Evolutionary conservation across 306 rosid species (phyloP).

Genomic region (Cucurbita maxima): DNA sequence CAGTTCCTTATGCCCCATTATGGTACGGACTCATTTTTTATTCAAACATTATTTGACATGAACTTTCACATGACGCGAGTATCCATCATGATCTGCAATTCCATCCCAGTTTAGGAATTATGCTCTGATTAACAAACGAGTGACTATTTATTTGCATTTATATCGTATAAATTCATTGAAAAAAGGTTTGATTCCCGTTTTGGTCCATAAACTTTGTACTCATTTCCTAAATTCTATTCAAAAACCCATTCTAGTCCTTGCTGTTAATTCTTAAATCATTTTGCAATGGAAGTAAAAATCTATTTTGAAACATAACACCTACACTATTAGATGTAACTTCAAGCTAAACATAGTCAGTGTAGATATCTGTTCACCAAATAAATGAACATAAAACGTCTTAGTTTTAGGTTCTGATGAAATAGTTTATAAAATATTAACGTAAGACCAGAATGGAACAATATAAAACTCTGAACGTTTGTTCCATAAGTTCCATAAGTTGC

Average conservation of each 20-base stretch:
- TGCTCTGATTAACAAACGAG: background rate
- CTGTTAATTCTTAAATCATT: background rate
- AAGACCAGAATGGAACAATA: background rate
- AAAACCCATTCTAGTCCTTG: background rate
- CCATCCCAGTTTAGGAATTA: background rate
- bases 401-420: background rate
- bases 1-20: constrained; percentile 46
- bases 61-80: background rate
- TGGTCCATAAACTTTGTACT: background rate
- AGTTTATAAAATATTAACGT: too few relatives aligned
- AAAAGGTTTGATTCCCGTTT: background rate
- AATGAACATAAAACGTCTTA: background rate
- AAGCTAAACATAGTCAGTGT: background rate
- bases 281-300: background rate
- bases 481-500: background rate
- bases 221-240: background rate
- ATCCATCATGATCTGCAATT: background rate
- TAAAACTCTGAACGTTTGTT: background rate
- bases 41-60: background rate
- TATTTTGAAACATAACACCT: background rate
- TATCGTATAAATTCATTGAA: background rate
- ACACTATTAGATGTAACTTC: background rate
- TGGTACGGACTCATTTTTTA: constrained; percentile 33
- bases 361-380: background rate
- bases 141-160: background rate